A percentile compares a stretch with the other conserved stretches of the same genome.
These are phyloP conservation scores for Penicillium janthinellum DNA, from an alignment of 2,329 filamentous ascomycete genomes.

Conservation along the genomic window DNA sequence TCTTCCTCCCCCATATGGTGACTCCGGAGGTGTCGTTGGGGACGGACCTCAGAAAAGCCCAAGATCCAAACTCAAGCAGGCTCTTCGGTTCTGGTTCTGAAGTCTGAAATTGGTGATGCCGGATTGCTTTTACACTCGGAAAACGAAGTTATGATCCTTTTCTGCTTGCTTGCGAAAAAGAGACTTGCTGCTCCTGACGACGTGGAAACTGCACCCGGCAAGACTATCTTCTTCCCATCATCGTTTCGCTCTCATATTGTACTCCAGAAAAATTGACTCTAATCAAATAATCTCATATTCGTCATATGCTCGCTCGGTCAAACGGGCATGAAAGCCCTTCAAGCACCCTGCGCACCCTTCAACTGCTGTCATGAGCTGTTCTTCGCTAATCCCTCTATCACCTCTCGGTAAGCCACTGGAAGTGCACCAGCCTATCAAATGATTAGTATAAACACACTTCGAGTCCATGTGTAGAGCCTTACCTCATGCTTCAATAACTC, in stretches of 20 bases:
- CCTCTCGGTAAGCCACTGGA: constrained; percentile 27
- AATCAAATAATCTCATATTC: background rate
- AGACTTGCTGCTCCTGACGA: background rate
- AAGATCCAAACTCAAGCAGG: background rate
- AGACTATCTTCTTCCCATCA: background rate
- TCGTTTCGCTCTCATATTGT: background rate
- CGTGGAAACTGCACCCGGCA: background rate
- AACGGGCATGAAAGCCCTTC: background rate
- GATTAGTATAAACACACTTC: constrained; percentile 2
- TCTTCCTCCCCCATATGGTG: background rate
- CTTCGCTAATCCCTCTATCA: constrained; percentile 34
- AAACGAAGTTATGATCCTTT: background rate
- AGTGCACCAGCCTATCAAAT: constrained; percentile 33
- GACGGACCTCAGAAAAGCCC: background rate
- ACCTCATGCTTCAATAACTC: constrained; percentile 45
- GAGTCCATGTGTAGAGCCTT: too few species aligned
- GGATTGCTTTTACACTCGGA: background rate
- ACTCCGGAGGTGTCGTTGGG: background rate
- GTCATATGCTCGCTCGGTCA: background rate
- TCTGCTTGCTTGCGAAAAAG: background rate
- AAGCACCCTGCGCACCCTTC: constrained; percentile 6
- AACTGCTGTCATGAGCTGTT: constrained; percentile 27
- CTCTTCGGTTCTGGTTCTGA: background rate
- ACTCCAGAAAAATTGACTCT: background rate
- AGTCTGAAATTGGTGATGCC: background rate